Evolutionary conservation across 1,139 yeast genomes (phyloP).

Genomic region (Geotrichum siamense): DNA sequence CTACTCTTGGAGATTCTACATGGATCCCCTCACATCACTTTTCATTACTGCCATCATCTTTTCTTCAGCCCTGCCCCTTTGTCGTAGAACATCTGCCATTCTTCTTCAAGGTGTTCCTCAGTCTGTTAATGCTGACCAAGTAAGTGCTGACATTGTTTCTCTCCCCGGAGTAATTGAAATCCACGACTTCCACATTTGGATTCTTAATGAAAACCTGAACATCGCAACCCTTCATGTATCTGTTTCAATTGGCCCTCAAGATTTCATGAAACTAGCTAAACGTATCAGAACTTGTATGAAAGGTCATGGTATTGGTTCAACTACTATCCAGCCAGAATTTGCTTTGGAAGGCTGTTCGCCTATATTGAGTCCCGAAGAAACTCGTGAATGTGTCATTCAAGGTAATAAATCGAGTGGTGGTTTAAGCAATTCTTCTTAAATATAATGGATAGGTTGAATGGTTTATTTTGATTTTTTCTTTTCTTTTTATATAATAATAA

Average conservation of each 20-base stretch:
- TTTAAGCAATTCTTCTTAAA: slow-evolving; percentile 3
- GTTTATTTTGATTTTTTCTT: too few relatives aligned
- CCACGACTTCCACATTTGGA: slow-evolving; percentile 97
- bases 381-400: slow-evolving; percentile 16
- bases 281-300: slow-evolving; percentile 75
- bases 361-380: slow-evolving; percentile 1
- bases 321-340: slow-evolving; percentile 93
- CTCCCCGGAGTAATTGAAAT: slow-evolving; percentile 68
- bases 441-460: too few relatives aligned
- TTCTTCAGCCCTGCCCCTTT: slow-evolving; percentile 84
- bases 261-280: slow-evolving; percentile 64
- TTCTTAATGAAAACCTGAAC: slow-evolving; percentile 75
- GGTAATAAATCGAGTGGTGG: slow-evolving; percentile 19
- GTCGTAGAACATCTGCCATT: slow-evolving; percentile 79
- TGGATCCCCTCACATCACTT: slow-evolving; percentile 82
- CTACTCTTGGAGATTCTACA: slow-evolving; percentile 75
- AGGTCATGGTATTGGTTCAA: slow-evolving; percentile 81
- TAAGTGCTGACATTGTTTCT: slow-evolving; percentile 60
- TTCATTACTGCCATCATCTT: slow-evolving; percentile 83
- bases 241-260: slow-evolving; percentile 53
- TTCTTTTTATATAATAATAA: too few relatives aligned
- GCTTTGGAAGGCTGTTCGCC: not conserved
- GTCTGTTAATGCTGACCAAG: slow-evolving; percentile 65
- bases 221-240: slow-evolving; percentile 90
- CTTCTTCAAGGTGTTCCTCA: slow-evolving; percentile 90